These are phyloP conservation scores for Oryza longistaminata DNA, from an alignment of 176 grass and related monocot genomes.

Conservation along the genomic window DNA sequence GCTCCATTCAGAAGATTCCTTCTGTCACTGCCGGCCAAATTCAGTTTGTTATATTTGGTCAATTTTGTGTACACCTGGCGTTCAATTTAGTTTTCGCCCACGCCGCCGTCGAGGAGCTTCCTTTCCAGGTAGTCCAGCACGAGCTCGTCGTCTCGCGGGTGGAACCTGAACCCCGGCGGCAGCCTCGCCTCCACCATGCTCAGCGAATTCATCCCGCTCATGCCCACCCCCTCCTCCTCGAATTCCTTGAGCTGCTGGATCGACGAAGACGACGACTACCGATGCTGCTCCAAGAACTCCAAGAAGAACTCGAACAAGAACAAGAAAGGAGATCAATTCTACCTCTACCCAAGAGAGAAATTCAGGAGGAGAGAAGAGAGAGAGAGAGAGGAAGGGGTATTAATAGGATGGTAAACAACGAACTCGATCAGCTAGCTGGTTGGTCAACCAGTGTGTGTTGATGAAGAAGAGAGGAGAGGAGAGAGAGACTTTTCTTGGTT, in stretches of 20 bases:
- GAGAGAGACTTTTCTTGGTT: conserved; percentile 48
- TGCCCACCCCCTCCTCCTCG: too few relatives aligned
- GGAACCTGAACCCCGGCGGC: conserved; percentile 88
- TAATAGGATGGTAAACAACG: conserved; percentile 32
- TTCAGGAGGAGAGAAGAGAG: conserved; percentile 9
- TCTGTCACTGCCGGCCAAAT: neutral
- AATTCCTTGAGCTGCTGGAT: neutral
- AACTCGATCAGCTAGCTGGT: neutral
- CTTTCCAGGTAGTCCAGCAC: conserved; percentile 83
- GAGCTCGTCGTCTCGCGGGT: conserved; percentile 90
- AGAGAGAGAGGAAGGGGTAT: neutral
- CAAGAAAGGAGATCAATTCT: neutral
- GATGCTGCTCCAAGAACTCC: conserved; percentile 12
- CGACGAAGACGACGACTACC: neutral
- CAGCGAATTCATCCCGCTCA: conserved; percentile 54
- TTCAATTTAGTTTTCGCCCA: neutral
- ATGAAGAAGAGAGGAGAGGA: neutral
- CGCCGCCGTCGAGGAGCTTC: conserved; percentile 37
- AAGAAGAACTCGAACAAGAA: neutral
- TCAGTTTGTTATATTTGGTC: neutral
- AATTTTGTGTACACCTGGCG: neutral
- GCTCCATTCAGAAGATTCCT: neutral
- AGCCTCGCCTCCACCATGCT: conserved; percentile 87
- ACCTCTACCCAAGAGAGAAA: conserved; percentile 26
- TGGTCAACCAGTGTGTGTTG: conserved; percentile 46